A percentile compares a stretch with the other conserved stretches of the same genome.
phyloP scores from a whole-genome alignment of 495 filamentous ascomycete genomes.

The Echria macrotheca region DNA sequence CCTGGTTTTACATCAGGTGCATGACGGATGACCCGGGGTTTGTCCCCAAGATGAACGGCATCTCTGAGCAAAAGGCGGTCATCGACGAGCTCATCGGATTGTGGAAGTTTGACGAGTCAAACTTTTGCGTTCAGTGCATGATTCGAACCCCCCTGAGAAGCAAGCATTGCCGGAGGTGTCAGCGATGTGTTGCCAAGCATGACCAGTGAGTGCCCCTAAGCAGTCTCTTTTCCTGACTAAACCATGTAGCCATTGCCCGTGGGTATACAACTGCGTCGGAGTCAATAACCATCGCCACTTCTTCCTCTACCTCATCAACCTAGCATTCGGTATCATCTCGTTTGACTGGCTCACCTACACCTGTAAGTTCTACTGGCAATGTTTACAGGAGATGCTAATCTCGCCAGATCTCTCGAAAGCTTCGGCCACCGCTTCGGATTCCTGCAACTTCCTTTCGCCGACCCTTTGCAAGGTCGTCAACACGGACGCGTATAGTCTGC shows the following conservation, averaged over 20 bases:
- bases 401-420: constrained; percentile 30
- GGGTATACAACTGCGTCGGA: constrained; percentile 94
- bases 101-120: constrained; percentile 88
- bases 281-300: constrained; percentile 95
- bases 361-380: constrained; percentile 25
- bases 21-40: constrained; percentile 90
- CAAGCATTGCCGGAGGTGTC: constrained; percentile 90
- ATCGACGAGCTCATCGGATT: constrained; percentile 76
- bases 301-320: constrained; percentile 73
- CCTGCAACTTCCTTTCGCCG: constrained; percentile 74
- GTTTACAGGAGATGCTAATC: constrained; percentile 3
- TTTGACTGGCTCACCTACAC: constrained; percentile 47
- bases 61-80: constrained; percentile 78
- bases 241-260: constrained; percentile 83
- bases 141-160: constrained; percentile 82
- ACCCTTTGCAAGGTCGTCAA: constrained; percentile 66
- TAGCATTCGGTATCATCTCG: constrained; percentile 68
- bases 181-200: constrained; percentile 90
- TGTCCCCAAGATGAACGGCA: constrained; percentile 85
- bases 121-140: constrained; percentile 94
- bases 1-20: constrained; percentile 79
- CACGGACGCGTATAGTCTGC: constrained; percentile 76
- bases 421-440: constrained; percentile 26
- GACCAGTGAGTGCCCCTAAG: constrained; percentile 70
- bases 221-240: constrained; percentile 32